Evolutionary conservation across 306 rosid species (phyloP), one percentile per base, ranked within the genome.

Genomic region (Quercus engelmannii): DNA sequence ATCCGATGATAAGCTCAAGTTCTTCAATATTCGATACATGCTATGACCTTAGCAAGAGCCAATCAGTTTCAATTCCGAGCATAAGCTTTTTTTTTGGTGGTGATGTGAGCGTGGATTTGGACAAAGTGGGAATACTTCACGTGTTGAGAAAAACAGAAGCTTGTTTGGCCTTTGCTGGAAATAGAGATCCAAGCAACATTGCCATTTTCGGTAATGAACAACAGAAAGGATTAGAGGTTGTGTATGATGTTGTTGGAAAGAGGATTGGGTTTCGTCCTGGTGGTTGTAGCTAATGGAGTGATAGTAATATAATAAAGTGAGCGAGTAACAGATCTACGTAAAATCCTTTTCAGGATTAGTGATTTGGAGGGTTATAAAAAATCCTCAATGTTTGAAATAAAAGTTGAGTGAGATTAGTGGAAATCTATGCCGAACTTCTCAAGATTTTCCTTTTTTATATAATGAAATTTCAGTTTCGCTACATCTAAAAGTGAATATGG

Each of bases 21-120:
- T 88, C 92, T 3, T 6, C 88, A n/a, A n/a, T n/a, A 5, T 79
- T 93, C 0, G 98, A 93, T 77, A 93, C 96, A 4, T 93, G 98
- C 18, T 91, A 91, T 23, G 90, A 93, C 64, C 72, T 93, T 4
- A 88, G 85, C 1, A 77, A 69, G 0, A 56, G 18, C 30, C 21
- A 49, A 0, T 3, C 25, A 1, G 3, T 87, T 10, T 0, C 4
- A 0, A 0, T 87, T 74, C 98, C 98, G 1, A 87, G 69, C 68
- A 64, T 91, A 25, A 35, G 3, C 8, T 88, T 91, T 17, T 12
- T 19, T 26, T 86, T 93, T 2, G 83, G 23, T 0, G 87, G 89
- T 4, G 83, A 74, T 12, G 78, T 58, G 12, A 18, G 35, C 5
- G 78, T 88, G 82, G 87, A 84, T 1, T 23, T 90, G 4, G 77